Conservation (phyloP, 2,329 filamentous ascomycete genomes). For the Calonectria henricotiae region DNA sequence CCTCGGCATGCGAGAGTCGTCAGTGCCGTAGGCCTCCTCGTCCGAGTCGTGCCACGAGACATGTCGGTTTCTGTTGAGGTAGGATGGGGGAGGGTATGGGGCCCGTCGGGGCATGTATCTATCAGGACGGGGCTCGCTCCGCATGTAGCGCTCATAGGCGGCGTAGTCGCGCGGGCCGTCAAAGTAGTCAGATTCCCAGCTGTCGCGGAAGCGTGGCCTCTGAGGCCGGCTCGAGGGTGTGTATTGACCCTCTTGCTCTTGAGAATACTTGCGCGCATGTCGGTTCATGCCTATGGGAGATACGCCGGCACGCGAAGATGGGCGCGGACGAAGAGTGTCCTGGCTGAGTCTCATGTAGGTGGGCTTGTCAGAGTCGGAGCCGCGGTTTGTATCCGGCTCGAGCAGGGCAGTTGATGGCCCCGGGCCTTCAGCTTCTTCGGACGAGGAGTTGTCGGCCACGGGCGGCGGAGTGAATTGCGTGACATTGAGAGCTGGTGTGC, state of each 20-base stretch:
- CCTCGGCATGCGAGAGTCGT: slow-evolving; percentile 44
- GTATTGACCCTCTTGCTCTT: slow-evolving; percentile 46
- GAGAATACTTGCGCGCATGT: slow-evolving; percentile 41
- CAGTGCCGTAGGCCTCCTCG: slow-evolving; percentile 45
- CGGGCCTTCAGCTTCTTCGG: slow-evolving; percentile 40
- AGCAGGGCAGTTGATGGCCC: slow-evolving; percentile 38
- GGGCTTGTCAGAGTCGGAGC: slow-evolving; percentile 45
- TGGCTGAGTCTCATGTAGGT: slow-evolving; percentile 46
- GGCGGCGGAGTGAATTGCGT: slow-evolving; percentile 47
- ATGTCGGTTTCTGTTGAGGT: slow-evolving; percentile 45
- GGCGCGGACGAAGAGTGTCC: slow-evolving; percentile 42
- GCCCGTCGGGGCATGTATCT: slow-evolving; percentile 47
- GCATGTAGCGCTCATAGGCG: slow-evolving; percentile 50
- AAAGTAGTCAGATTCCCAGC: slow-evolving; percentile 48
- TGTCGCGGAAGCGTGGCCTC: slow-evolving; percentile 47
- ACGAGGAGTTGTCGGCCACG: slow-evolving; percentile 15
- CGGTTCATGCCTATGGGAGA: slow-evolving; percentile 38
- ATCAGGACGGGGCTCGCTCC: slow-evolving; percentile 45
- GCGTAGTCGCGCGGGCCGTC: slow-evolving; percentile 43
- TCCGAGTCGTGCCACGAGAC: slow-evolving; percentile 47
- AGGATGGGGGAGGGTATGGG: slow-evolving; percentile 49
- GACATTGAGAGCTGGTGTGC: slow-evolving; percentile 46
- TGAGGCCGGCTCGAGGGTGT: slow-evolving; percentile 44
- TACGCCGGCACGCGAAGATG: slow-evolving; percentile 44
- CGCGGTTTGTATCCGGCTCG: slow-evolving; percentile 24